Evolutionary conservation across 164 flowering plant species (phyloP).

Genomic region (Umbellularia californica): DNA sequence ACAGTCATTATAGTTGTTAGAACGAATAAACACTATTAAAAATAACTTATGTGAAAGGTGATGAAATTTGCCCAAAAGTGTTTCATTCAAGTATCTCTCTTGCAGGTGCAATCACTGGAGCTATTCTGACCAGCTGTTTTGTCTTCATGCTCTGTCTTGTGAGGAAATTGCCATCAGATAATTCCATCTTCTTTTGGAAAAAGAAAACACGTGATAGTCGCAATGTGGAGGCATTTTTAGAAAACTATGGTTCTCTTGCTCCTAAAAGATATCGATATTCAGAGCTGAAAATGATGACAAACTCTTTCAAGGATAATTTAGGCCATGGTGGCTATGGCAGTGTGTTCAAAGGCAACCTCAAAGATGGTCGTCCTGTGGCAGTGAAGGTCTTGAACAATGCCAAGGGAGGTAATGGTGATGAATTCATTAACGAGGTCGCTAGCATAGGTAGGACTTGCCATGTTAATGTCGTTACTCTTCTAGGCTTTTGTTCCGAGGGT

Average conservation of each 20-base stretch:
- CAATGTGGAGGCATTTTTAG: conserved; percentile 15
- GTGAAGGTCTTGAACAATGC: conserved; percentile 34
- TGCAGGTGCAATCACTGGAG: too few relatives aligned
- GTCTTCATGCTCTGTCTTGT: too few relatives aligned
- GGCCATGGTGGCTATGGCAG: conserved; percentile 45
- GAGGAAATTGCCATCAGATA: too few relatives aligned
- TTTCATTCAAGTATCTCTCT: too few relatives aligned
- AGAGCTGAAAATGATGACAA: conserved; percentile 35
- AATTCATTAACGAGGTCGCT: conserved; percentile 14
- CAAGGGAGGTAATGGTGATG: conserved; percentile 3
- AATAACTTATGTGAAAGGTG: too few relatives aligned
- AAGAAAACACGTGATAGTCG: background rate
- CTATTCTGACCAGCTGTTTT: too few relatives aligned
- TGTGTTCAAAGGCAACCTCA: conserved; percentile 40
- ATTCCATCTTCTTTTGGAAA: background rate
- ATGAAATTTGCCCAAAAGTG: too few relatives aligned
- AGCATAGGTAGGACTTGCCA: conserved; percentile 10
- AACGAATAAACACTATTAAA: too few relatives aligned
- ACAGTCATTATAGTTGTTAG: too few relatives aligned
- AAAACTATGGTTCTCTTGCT: conserved; percentile 14
- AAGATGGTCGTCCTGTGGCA: conserved; percentile 32
- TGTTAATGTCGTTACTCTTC: conserved; percentile 5
- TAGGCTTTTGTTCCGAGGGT: conserved; percentile 10
- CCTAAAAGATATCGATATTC: conserved; percentile 28
- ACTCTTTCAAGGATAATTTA: conserved; percentile 32